A percentile compares a stretch with the other conserved stretches of the same genome.
Conservation (phyloP, 2,329 filamentous ascomycete species). For the Neonectria hederae region DNA sequence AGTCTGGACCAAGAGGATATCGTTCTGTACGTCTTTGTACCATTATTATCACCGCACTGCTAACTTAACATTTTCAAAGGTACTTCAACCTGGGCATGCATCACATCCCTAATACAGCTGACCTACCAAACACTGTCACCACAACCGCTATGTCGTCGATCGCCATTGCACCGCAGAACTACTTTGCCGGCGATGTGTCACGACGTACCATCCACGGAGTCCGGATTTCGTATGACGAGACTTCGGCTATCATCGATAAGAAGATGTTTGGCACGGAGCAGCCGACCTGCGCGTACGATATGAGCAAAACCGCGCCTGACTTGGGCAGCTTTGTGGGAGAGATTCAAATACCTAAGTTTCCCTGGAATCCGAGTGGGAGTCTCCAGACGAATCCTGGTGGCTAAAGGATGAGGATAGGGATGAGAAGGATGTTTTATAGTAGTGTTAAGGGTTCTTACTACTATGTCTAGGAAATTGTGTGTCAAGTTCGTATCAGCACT, state of each 20-base stretch:
- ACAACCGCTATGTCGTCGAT: slow-evolving; percentile 23
- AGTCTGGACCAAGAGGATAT: slow-evolving; percentile 28
- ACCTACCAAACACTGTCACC: slow-evolving; percentile 27
- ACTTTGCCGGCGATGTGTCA: slow-evolving; percentile 22
- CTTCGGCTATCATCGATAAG: slow-evolving; percentile 9
- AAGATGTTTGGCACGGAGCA: slow-evolving; percentile 29
- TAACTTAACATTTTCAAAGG: neutral
- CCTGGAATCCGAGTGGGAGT: slow-evolving; percentile 30
- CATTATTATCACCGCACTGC: neutral
- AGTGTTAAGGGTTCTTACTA: too few species aligned
- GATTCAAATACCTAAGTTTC: slow-evolving; percentile 30
- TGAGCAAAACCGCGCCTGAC: slow-evolving; percentile 14
- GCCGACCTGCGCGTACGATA: slow-evolving; percentile 25
- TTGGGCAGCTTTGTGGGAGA: slow-evolving; percentile 27
- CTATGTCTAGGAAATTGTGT: too few species aligned
- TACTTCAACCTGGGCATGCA: slow-evolving; percentile 34
- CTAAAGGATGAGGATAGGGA: neutral
- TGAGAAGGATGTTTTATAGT: too few species aligned
- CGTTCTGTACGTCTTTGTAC: slow-evolving; percentile 13
- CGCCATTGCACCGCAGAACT: slow-evolving; percentile 28
- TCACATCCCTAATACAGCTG: slow-evolving; percentile 29
- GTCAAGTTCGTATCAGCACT: too few species aligned
- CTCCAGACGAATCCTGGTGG: slow-evolving; percentile 33
- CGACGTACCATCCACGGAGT: slow-evolving; percentile 26
- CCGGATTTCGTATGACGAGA: slow-evolving; percentile 21